phyloP scores from a whole-genome alignment of 1,284 basidiomycete genomes.

The Cryptococcus maquisensis region DNA sequence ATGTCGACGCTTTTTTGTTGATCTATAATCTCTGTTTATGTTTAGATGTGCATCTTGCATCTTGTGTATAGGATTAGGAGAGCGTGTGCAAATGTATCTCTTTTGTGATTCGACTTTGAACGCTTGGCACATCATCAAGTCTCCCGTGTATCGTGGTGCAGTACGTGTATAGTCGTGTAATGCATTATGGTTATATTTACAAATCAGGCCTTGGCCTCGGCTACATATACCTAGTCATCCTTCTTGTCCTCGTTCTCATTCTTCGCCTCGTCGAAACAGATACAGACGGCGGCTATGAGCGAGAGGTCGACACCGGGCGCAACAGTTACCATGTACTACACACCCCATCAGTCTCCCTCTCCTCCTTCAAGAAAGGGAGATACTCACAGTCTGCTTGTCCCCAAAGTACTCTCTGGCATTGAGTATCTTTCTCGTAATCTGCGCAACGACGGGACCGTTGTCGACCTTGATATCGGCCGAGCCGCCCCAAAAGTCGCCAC shows the following conservation, averaged over 20 bases:
- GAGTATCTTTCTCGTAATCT: conserved; percentile 37
- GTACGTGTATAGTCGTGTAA: no score
- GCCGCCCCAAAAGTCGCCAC: conserved; percentile 42
- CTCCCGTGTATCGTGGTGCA: no score
- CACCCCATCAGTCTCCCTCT: neutral
- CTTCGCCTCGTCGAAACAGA: conserved; percentile 49
- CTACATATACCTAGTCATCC: no score
- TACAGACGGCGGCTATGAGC: conserved; percentile 48
- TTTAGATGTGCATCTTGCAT: no score
- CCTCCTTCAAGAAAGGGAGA: neutral
- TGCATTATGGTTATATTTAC: no score
- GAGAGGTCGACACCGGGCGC: conserved; percentile 50
- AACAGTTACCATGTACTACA: conserved; percentile 45
- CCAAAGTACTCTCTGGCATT: conserved; percentile 34
- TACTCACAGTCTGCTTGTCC: conserved; percentile 42
- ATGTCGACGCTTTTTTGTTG: no score
- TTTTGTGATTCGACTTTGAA: no score
- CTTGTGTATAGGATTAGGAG: no score
- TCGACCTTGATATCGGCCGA: conserved; percentile 33
- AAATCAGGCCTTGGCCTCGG: no score
- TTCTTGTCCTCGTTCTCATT: conserved; percentile 21
- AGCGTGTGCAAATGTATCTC: no score
- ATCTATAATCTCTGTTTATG: no score
- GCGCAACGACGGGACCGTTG: conserved; percentile 34
- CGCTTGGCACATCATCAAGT: no score